A percentile compares a stretch with the other conserved stretches of the same genome.
These are phyloP conservation scores for Colletotrichum sp. DNA, from an alignment of 2,329 filamentous ascomycete genomes.

Conservation along the genomic window DNA sequence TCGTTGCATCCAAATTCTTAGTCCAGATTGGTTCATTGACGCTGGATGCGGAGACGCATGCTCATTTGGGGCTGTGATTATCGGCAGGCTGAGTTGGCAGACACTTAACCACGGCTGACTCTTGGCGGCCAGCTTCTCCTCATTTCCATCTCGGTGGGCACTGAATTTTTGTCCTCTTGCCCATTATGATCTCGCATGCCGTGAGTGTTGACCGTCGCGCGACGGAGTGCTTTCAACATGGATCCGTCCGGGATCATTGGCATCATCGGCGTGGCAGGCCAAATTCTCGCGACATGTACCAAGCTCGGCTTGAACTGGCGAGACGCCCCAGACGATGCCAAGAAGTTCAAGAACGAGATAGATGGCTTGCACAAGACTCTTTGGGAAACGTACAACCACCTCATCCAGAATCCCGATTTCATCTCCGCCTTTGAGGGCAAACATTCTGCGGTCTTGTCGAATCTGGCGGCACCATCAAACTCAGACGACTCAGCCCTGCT, in stretches of 20 bases:
- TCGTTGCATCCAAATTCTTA: background rate
- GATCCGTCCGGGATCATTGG: conserved; percentile 12
- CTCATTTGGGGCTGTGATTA: background rate
- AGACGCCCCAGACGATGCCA: conserved; percentile 13
- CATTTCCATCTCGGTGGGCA: background rate
- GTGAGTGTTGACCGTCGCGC: background rate
- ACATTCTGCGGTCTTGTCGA: conserved; percentile 19
- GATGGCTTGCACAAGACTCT: conserved; percentile 10
- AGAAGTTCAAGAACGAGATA: conserved; percentile 11
- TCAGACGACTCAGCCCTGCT: background rate
- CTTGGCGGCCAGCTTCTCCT: background rate
- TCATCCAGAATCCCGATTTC: conserved; percentile 25
- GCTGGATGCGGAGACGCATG: background rate
- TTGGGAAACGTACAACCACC: conserved; percentile 1
- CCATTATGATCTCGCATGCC: rapidly evolving
- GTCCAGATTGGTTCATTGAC: background rate
- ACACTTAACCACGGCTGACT: background rate
- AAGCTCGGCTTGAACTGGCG: conserved; percentile 19
- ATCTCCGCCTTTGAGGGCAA: conserved; percentile 23
- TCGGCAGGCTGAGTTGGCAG: background rate
- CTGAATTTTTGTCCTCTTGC: background rate
- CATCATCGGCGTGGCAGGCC: conserved; percentile 12
- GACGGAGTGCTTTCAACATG: background rate
- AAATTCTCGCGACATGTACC: background rate
- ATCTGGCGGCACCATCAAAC: background rate